Evolutionary conservation across 306 rosid genomes (phyloP), one percentile per base, ranked within the genome.

Genomic region (Abrus precatorius): DNA sequence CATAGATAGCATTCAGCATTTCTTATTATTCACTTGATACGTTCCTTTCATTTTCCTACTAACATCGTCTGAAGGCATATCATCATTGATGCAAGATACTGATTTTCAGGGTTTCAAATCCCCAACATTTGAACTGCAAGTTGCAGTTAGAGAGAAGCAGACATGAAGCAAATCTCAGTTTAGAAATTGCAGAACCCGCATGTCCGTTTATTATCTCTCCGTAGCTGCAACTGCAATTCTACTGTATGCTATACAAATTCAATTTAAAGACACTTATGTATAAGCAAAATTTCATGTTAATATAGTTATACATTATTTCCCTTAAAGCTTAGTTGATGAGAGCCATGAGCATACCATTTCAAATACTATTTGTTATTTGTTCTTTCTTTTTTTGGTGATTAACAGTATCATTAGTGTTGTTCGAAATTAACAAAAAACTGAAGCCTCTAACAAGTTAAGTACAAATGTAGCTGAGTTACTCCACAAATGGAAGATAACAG

Each of bases 351-450:
- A 20, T 20, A 20, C 20, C 20, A 20, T 20, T 20, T 20, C 20
- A 20, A 20, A 20, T 20, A 20, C 20, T 20, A 20, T 20, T 20
- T 20, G 20, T 20, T 20, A 20, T 20, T 20, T 20, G 20, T 20
- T 20, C 20, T 20, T 20, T 20, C 20, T 20, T 20, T 20, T 20
- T 20, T 20, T 20, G 20, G 20, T 20, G 20, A 20, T 20, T 20
- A 20, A 20, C 20, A 0, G 20, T 20, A 20, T 20, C 20, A 20
- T 20, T 20, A 20, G 59, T 69, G 57, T 48, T 48, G 44, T 1
- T 69, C 74, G 6, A 49, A 48, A 69, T 48, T 32, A 49, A 36
- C 30, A 69, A 11, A 69, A 49, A 69, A 28, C 12, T 47, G 57
- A 5, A 36, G 28, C 30, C 60, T 69, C 45, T 13, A 69, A 49